phyloP scores from a whole-genome alignment of 805 yeast genomes.

The Sugiyamaella valdiviana region DNA sequence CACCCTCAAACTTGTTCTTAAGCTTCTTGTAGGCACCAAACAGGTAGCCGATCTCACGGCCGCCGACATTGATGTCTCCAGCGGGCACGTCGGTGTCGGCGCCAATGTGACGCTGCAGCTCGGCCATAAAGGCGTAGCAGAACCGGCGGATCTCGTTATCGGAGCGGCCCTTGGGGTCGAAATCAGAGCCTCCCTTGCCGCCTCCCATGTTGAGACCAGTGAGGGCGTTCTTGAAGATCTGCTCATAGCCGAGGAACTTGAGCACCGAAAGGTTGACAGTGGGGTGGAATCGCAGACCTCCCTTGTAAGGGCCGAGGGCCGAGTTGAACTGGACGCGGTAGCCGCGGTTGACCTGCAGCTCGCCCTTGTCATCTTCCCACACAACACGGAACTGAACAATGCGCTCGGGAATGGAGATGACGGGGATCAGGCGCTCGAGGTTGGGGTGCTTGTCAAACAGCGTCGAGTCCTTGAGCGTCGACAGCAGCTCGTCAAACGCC shows the following conservation, averaged over 20 bases:
- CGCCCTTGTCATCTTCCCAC: constrained; percentile 96
- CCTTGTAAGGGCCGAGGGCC: constrained; percentile 98
- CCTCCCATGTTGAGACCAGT: constrained; percentile 98
- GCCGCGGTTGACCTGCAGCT: constrained; percentile 90
- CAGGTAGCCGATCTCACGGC: constrained; percentile 88
- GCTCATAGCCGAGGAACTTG: constrained; percentile 96
- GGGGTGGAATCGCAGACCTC: constrained; percentile 98
- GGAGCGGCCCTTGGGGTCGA: constrained; percentile 92
- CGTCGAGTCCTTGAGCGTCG: constrained; percentile 86
- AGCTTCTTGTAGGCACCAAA: constrained; percentile 94
- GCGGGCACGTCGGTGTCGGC: constrained; percentile 98
- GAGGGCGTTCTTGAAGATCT: constrained; percentile 95
- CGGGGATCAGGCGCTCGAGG: constrained; percentile 80
- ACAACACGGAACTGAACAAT: constrained; percentile 93
- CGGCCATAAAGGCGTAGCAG: constrained; percentile 93
- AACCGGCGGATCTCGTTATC: constrained; percentile 94
- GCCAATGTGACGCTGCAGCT: constrained; percentile 93
- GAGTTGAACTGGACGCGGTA: constrained; percentile 98
- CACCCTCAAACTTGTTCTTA: constrained; percentile 94
- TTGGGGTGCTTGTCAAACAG: constrained; percentile 84
- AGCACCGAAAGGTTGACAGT: constrained; percentile 90
- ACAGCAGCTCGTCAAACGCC: constrained; percentile 89
- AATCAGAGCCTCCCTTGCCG: constrained; percentile 99
- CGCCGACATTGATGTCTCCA: constrained; percentile 98
- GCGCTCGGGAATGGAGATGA: constrained; percentile 93